phyloP scores from a whole-genome alignment of 805 yeast species.

The Lipomyces orientalis region DNA sequence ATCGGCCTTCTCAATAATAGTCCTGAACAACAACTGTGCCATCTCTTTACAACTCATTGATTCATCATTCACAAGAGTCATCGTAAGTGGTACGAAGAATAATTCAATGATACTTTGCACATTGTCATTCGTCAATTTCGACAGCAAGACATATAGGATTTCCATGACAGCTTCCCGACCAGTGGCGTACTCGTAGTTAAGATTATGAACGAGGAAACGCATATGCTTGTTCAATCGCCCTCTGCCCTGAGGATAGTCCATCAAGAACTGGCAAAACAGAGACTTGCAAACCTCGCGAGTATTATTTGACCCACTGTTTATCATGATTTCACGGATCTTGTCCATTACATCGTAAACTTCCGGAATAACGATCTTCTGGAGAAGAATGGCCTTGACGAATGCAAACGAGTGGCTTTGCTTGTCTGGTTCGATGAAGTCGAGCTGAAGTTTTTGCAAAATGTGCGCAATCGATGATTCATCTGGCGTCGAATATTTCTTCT shows the following conservation, averaged over 20 bases:
- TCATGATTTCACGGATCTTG: slow-evolving; percentile 78
- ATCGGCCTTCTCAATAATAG: slow-evolving; percentile 59
- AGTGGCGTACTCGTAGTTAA: slow-evolving; percentile 79
- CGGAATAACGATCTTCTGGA: slow-evolving; percentile 75
- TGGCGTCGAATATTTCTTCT: slow-evolving; percentile 66
- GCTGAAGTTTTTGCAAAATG: slow-evolving; percentile 71
- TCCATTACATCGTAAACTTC: slow-evolving; percentile 92
- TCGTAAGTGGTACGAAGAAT: slow-evolving; percentile 81
- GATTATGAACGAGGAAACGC: slow-evolving; percentile 76
- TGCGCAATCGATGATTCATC: slow-evolving; percentile 76
- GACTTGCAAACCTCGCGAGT: slow-evolving; percentile 85
- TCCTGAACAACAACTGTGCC: slow-evolving; percentile 67
- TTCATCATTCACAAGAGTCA: slow-evolving; percentile 78
- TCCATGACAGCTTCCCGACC: slow-evolving; percentile 95
- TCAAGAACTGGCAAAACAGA: slow-evolving; percentile 79
- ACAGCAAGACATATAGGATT: slow-evolving; percentile 70
- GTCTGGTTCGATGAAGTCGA: slow-evolving; percentile 89
- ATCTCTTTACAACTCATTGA: slow-evolving; percentile 80
- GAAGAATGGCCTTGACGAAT: slow-evolving; percentile 77
- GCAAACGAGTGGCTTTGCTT: slow-evolving; percentile 87
- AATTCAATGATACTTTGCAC: slow-evolving; percentile 64
- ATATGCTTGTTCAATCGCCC: slow-evolving; percentile 84
- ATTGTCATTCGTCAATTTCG: slow-evolving; percentile 64
- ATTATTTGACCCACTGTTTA: slow-evolving; percentile 82
- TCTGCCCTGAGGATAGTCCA: slow-evolving; percentile 93